These are phyloP conservation scores for Liriodendron chinense DNA, from an alignment of 164 flowering plant genomes.

Conservation along the genomic window DNA sequence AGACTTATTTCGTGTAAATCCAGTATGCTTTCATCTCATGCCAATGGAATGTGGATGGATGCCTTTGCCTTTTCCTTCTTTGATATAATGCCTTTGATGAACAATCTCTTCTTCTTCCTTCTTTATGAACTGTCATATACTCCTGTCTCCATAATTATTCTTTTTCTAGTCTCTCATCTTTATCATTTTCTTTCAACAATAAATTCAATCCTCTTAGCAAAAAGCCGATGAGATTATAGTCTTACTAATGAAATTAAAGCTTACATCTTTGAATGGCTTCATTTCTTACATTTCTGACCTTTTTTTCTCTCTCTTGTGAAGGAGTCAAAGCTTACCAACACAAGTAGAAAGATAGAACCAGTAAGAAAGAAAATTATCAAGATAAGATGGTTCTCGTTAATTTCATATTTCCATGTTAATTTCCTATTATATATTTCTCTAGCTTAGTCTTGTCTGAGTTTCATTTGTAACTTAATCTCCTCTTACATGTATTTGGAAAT, in stretches of 20 bases:
- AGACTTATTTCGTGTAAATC: conserved; percentile 25
- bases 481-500: neutral
- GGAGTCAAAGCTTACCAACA: neutral
- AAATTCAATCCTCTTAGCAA: neutral
- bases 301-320: neutral
- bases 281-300: neutral
- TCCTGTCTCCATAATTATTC: neutral
- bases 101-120: neutral
- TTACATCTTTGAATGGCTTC: neutral
- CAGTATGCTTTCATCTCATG: conserved; percentile 19
- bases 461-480: neutral
- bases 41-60: conserved; percentile 4
- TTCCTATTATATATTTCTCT: neutral
- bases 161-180: neutral
- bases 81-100: conserved; percentile 1
- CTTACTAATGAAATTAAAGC: neutral
- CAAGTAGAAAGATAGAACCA: neutral
- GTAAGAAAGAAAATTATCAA: neutral
- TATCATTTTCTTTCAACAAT: neutral
- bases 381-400: neutral
- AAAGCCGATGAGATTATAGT: neutral
- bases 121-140: neutral
- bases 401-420: neutral
- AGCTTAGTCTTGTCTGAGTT: neutral
- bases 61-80: neutral